Percentiles rank a stretch among this genome's conserved stretches.
Conservation (phyloP, 805 yeast genomes). For the Kurtzmaniella fragi region DNA sequence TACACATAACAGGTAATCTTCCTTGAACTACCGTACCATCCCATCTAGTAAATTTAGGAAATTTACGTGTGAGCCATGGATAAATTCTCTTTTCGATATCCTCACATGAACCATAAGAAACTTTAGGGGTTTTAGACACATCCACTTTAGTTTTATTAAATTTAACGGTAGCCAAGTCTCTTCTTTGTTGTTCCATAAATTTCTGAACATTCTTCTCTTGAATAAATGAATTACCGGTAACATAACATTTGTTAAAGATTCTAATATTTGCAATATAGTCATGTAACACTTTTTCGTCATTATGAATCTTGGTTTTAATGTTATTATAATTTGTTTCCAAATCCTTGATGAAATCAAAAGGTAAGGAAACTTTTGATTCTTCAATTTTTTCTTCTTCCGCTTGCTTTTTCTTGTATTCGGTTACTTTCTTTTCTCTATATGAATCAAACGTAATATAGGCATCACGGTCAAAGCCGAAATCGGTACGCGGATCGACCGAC, state of each 20-base stretch:
- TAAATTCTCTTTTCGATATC: slow-evolving; percentile 12
- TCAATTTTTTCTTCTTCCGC: slow-evolving; percentile 3
- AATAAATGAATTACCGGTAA: slow-evolving; percentile 4
- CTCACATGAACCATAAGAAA: slow-evolving; percentile 2
- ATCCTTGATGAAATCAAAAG: slow-evolving; percentile 1
- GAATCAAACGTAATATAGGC: slow-evolving; percentile 7
- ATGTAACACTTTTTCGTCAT: slow-evolving; percentile 18
- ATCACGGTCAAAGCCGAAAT: slow-evolving; percentile 10
- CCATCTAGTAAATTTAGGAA: slow-evolving; percentile 11
- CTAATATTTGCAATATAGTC: slow-evolving; percentile 18
- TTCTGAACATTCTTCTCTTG: slow-evolving; percentile 1
- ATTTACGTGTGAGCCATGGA: slow-evolving; percentile 20
- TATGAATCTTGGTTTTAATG: slow-evolving; percentile 11
- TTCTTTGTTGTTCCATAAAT: slow-evolving; percentile 5
- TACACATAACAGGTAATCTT: slow-evolving; percentile 1
- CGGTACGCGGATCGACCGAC: slow-evolving; percentile 11
- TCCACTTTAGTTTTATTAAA: slow-evolving; percentile 1
- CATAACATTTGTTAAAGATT: slow-evolving; percentile 19
- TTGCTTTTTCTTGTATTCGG: slow-evolving; percentile 5
- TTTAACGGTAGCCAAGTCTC: not conserved
- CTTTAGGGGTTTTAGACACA: not conserved
- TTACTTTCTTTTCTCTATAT: slow-evolving; percentile 5
- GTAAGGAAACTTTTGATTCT: slow-evolving; percentile 5
- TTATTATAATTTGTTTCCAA: slow-evolving; percentile 5
- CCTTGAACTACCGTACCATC: not conserved